These are phyloP conservation scores for Boechera retrofracta DNA, from an alignment of 345 rosid species.

Conservation along the genomic window DNA sequence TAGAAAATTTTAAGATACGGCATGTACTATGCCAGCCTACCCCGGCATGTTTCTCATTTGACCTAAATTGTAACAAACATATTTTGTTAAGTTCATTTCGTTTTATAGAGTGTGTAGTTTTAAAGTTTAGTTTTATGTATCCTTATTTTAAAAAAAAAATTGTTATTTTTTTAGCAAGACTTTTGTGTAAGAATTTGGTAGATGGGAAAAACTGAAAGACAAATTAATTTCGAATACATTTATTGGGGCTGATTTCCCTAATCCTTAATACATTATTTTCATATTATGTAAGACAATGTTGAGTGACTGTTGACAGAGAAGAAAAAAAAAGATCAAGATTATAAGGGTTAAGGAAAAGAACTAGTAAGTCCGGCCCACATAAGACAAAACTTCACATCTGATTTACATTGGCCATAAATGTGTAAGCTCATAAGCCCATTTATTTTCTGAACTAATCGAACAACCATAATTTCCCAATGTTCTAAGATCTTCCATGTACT, in stretches of 20 bases:
- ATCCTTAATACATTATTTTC: not conserved
- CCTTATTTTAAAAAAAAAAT: too few species aligned
- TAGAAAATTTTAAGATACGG: not conserved
- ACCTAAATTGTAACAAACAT: not conserved
- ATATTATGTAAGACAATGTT: not conserved
- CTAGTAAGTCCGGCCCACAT: constrained; percentile 11
- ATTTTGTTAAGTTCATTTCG: not conserved
- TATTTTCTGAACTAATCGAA: not conserved
- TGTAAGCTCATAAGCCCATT: constrained; percentile 26
- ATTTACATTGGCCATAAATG: not conserved
- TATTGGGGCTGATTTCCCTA: not conserved
- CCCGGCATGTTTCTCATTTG: not conserved
- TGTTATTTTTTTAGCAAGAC: too few species aligned
- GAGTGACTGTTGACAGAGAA: too few species aligned
- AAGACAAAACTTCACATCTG: not conserved
- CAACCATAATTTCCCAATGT: not conserved
- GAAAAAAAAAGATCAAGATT: too few species aligned
- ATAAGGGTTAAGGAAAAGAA: not conserved
- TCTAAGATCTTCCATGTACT: not conserved
- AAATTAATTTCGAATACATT: too few species aligned
- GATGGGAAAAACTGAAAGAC: too few species aligned
- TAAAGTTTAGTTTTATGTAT: too few species aligned
- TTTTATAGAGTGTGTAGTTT: not conserved
- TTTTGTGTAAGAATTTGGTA: too few species aligned
- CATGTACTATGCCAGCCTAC: constrained; percentile 7